Percentiles rank a stretch among this genome's conserved stretches.
Evolutionary conservation across 2,329 filamentous ascomycete genomes (phyloP).

Genomic region (Verticillium tricorpus): DNA sequence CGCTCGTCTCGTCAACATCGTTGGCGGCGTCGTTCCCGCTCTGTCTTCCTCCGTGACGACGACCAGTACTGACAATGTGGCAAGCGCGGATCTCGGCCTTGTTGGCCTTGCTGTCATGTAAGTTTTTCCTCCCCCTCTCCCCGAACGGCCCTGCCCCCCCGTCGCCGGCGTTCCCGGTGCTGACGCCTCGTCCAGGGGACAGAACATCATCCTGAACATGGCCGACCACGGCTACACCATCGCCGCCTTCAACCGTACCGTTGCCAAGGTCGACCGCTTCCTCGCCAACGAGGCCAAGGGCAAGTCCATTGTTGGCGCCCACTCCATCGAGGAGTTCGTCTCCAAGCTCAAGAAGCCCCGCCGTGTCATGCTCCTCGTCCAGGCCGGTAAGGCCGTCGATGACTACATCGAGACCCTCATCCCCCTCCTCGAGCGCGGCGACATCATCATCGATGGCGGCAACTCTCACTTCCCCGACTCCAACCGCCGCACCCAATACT

Average conservation of each 20-base stretch:
- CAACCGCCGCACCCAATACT: conserved; percentile 93
- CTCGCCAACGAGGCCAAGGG: conserved; percentile 88
- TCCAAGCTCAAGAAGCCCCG: conserved; percentile 96
- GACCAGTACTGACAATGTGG: conserved; percentile 50
- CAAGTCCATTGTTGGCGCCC: conserved; percentile 91
- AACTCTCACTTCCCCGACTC: conserved; percentile 99
- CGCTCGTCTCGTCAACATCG: conserved; percentile 68
- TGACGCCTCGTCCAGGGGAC: conserved; percentile 46
- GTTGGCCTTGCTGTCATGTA: conserved; percentile 90
- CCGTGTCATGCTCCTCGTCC: conserved; percentile 97
- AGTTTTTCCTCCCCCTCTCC: conserved; percentile 27
- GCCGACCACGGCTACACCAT: conserved; percentile 94
- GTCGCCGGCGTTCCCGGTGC: conserved; percentile 5
- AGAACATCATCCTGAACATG: conserved; percentile 88
- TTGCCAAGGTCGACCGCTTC: conserved; percentile 96
- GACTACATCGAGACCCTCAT: conserved; percentile 97
- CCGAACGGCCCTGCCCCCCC: background rate
- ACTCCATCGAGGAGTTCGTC: conserved; percentile 91
- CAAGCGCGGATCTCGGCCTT: conserved; percentile 83
- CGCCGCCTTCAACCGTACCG: conserved; percentile 97
- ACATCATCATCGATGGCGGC: conserved; percentile 99
- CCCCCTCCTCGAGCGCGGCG: conserved; percentile 74
- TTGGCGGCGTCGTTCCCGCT: conserved; percentile 12
- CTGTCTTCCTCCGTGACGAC: conserved; percentile 22
- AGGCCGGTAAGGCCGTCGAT: conserved; percentile 96